phyloP scores from a whole-genome alignment of 768 basidiomycete species.

The Mycena pura region DNA sequence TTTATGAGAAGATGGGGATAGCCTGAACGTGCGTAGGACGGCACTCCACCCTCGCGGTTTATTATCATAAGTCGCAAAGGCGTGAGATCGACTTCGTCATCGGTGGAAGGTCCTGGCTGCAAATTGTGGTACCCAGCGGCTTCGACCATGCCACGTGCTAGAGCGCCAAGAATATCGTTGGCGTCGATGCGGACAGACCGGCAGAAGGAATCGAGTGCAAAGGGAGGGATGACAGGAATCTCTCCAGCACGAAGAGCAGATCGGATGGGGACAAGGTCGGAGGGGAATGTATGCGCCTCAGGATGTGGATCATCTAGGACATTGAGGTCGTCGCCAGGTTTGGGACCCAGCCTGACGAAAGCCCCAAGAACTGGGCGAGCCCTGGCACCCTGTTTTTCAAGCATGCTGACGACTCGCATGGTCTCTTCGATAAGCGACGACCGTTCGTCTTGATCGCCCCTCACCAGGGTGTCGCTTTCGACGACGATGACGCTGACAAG shows the following conservation, averaged over 20 bases:
- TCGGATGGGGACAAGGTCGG: constrained; percentile 83
- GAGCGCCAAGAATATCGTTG: constrained; percentile 87
- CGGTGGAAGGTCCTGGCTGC: constrained; percentile 38
- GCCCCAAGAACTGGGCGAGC: constrained; percentile 91
- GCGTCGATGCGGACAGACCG: constrained; percentile 85
- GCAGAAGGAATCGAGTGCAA: constrained; percentile 91
- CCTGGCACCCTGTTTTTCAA: constrained; percentile 85
- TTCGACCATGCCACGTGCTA: constrained; percentile 86
- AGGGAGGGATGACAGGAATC: constrained; percentile 93
- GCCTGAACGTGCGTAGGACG: constrained; percentile 94
- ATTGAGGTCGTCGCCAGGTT: constrained; percentile 52
- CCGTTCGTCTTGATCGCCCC: constrained; percentile 76
- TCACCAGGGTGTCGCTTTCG: constrained; percentile 79
- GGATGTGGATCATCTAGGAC: constrained; percentile 52
- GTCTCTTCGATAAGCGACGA: constrained; percentile 75
- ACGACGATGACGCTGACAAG: constrained; percentile 95
- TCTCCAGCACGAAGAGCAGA: constrained; percentile 92
- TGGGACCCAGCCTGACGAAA: constrained; percentile 83
- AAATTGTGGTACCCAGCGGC: constrained; percentile 42
- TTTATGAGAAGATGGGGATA: constrained; percentile 97
- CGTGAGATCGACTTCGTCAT: constrained; percentile 78
- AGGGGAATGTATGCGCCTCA: constrained; percentile 80
- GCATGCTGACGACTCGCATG: constrained; percentile 80
- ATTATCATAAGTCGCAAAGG: constrained; percentile 98
- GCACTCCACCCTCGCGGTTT: constrained; percentile 94